Percentiles rank a stretch among this genome's conserved stretches.
phyloP scores from a whole-genome alignment of 176 grass and related monocot genomes.

The Musa troglodytarum region DNA sequence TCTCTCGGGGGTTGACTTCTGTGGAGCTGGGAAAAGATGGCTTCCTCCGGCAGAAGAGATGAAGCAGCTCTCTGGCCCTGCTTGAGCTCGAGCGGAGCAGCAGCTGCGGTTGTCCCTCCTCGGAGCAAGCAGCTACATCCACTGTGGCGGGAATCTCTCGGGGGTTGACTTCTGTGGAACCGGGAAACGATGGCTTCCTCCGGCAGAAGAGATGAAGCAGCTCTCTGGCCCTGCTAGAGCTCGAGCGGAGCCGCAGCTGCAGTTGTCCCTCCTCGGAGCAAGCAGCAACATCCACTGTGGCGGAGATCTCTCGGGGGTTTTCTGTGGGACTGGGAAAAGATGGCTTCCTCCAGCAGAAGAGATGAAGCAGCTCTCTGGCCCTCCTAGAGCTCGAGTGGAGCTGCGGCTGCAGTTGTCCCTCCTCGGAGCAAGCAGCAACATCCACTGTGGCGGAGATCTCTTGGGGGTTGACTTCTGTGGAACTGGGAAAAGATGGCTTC shows the following conservation, averaged over 20 bases:
- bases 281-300: too few relatives aligned
- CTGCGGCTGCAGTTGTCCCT: too few relatives aligned
- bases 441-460: not conserved
- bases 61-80: constrained; percentile 29
- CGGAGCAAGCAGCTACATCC: too few relatives aligned
- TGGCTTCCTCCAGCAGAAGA: constrained; percentile 75
- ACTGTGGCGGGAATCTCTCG: not conserved
- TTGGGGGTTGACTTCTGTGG: constrained; percentile 33
- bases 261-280: too few relatives aligned
- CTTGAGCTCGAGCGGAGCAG: not conserved
- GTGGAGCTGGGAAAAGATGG: constrained; percentile 25
- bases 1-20: constrained; percentile 28
- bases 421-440: too few relatives aligned
- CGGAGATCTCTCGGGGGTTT: constrained; percentile 18
- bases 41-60: constrained; percentile 73
- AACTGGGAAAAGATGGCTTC: constrained; percentile 30
- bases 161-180: constrained; percentile 30
- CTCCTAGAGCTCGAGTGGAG: constrained; percentile 8
- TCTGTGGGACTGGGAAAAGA: constrained; percentile 22
- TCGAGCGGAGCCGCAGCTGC: not conserved
- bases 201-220: constrained; percentile 59
- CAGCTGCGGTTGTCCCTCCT: too few relatives aligned
- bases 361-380: constrained; percentile 31
- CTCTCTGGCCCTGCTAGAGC: constrained; percentile 23
- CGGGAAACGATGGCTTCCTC: constrained; percentile 40